Evolutionary conservation across 257 asterid genomes (phyloP).

Genomic region (Solanum stenotomum): DNA sequence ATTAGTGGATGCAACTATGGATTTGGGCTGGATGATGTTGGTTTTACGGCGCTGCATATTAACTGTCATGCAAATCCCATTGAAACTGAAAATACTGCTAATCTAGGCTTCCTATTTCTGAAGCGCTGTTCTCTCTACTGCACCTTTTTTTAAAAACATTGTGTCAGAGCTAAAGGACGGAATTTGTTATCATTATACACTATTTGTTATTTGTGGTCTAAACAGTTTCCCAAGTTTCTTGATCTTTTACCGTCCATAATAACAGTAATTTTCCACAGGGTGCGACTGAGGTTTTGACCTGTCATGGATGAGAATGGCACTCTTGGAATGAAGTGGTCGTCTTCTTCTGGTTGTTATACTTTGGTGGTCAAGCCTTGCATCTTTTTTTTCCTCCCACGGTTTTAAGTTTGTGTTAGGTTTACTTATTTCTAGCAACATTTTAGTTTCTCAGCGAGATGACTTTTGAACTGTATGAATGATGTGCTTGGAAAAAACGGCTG

Average conservation of each 20-base stretch:
- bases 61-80: background rate
- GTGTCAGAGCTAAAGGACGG: background rate
- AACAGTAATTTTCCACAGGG: background rate
- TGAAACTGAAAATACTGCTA: background rate
- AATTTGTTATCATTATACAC: background rate
- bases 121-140: background rate
- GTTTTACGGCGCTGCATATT: background rate
- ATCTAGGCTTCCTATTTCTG: background rate
- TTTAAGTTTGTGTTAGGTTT: background rate
- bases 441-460: background rate
- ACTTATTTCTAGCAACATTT: background rate
- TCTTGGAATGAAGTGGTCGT: background rate
- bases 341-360: background rate
- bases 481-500: background rate
- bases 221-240: background rate
- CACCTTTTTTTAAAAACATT: background rate
- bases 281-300: background rate
- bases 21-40: background rate
- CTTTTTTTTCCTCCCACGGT: background rate
- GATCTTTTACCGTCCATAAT: background rate
- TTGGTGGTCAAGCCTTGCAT: background rate
- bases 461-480: slow-evolving; percentile 2
- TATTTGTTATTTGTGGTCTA: background rate
- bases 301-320: background rate
- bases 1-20: background rate